Evolutionary conservation across 495 filamentous ascomycete species (phyloP), one percentile per base, ranked within the genome.

Genomic region (Talaromyces nanjingensis): DNA sequence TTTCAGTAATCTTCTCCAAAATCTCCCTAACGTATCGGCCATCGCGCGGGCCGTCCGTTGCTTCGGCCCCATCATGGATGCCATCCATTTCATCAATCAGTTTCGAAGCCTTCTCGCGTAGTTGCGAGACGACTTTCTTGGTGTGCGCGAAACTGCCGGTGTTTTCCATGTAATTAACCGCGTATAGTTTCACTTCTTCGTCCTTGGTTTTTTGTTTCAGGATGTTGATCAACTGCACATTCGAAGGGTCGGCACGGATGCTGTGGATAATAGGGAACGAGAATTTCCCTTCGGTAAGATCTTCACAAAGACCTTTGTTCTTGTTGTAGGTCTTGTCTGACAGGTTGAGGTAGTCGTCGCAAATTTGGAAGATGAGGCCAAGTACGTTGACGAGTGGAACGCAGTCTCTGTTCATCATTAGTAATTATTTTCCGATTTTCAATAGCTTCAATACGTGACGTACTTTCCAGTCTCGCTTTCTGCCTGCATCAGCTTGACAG

Each of bases 251-350:
- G 34, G 87, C 79, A 66, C 93, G 90, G 66, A 98, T 96, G 72
- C 89, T 89, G 75, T 98, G 93, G 65, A 98, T 97, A 68, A 98
- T 90, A 6, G 93, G 93, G 71, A 96, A 98, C 27, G 89, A 93
- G 79, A 98, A 98, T 83, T 98, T 98, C 49, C 94, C 94, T 78
- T 98, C 94, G 0, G 93, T 97, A 65, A 98, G 76, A 73, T 98
- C 94, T 79, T 98, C 94, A 74, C 91, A 96, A 65, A 96, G 86
- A 63, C 94, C 96, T 79, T 98, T 98, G 68, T 94, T 93, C 56
- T 87, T 78, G 56, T 89, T 87, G 77, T 97, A 97, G 65, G 86
- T 81, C 16, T 79, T 76, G 63, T 69, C 76, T 39, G 78, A 88
- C 20, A 98, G 85, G 72, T 98, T 98, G 65, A 91, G 83, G 78